Evolutionary conservation across 1,284 basidiomycete species (phyloP).

Genomic region (Tilletia setariae): DNA sequence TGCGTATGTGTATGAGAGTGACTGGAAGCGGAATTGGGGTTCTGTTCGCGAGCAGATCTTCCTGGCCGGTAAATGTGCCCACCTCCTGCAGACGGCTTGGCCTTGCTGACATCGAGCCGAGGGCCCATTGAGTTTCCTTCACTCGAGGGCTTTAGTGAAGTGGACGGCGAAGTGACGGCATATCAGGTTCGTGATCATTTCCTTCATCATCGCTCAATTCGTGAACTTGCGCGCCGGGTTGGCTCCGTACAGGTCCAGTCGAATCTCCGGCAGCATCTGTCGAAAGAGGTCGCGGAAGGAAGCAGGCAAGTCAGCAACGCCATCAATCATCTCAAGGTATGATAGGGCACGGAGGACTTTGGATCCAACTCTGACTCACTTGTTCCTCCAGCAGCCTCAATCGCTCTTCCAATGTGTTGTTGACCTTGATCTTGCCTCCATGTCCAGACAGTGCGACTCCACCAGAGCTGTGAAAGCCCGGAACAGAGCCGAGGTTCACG

Average conservation of each 20-base stretch:
- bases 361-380: conserved; percentile 19
- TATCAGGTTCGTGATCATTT: background rate
- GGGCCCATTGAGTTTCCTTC: too few species aligned
- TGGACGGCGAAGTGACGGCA: too few species aligned
- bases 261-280: conserved; percentile 53
- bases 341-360: background rate
- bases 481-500: background rate
- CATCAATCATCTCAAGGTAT: background rate
- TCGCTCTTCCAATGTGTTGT: conserved; percentile 53
- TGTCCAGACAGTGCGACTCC: conserved; percentile 43
- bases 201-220: conserved; percentile 1
- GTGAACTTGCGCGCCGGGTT: conserved; percentile 50
- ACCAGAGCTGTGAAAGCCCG: conserved; percentile 25
- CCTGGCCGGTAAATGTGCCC: too few species aligned
- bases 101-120: too few species aligned
- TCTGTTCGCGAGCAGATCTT: too few species aligned
- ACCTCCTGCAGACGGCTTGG: too few species aligned
- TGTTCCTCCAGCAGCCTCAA: conserved; percentile 47
- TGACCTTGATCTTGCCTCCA: conserved; percentile 47
- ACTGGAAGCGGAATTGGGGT: too few species aligned
- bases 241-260: conserved; percentile 48
- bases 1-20: too few species aligned
- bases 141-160: too few species aligned
- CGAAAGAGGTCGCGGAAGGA: background rate
- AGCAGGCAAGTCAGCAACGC: too few species aligned